Conservation (phyloP, 345 rosid genomes). For the Nephelium lappaceum region DNA sequence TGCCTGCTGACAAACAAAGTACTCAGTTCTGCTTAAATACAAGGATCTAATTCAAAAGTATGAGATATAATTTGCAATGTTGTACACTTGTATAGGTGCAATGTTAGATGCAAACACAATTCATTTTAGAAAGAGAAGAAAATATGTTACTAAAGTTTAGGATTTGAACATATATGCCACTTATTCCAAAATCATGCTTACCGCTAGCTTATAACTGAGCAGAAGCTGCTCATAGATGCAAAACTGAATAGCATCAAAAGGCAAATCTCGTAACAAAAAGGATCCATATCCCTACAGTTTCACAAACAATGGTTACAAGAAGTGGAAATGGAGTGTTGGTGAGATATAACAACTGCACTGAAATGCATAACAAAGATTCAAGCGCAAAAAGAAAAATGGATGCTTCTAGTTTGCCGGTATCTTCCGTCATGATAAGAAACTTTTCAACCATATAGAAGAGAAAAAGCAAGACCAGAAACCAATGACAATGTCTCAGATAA, state of each 20-base stretch:
- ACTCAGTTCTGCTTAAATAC: not conserved
- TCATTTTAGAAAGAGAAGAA: not conserved
- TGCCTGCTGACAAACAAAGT: conserved; percentile 50
- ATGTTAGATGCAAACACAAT: not conserved
- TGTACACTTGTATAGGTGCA: not conserved
- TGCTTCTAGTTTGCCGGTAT: not conserved
- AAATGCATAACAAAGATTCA: not conserved
- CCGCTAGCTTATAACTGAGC: conserved; percentile 80
- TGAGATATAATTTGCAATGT: not conserved
- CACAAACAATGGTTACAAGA: conserved; percentile 12
- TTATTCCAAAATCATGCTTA: conserved; percentile 31
- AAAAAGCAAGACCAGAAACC: not conserved
- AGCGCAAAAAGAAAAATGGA: not conserved
- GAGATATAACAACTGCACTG: not conserved
- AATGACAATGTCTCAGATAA: not conserved
- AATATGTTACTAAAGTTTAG: not conserved
- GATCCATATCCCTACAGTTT: conserved; percentile 83
- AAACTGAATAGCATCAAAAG: conserved; percentile 92
- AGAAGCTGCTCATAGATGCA: conserved; percentile 91
- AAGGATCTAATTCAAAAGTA: not conserved
- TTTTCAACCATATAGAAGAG: not conserved
- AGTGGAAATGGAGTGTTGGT: not conserved
- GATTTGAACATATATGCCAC: not conserved
- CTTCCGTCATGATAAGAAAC: not conserved
- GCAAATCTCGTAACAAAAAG: conserved; percentile 84